Base-by-base conservation (phyloP, 73 alveolate species). In the Tetrahymena thermophila region DNA sequence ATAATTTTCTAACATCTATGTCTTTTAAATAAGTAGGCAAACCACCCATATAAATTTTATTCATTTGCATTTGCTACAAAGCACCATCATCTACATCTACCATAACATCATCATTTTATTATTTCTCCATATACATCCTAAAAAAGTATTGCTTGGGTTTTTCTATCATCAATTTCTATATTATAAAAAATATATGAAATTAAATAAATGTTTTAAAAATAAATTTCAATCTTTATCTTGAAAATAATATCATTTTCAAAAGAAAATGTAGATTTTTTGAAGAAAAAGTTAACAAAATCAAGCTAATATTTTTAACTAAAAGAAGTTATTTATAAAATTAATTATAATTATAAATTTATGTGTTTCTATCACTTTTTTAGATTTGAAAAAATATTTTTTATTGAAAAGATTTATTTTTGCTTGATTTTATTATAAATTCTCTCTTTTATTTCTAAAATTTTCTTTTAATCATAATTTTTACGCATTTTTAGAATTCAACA, bases 1-100 rank as follows among this genome's bases (percentile, higher is more conserved):
- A 98, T 35, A 99, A 94, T 95, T 97, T 98, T 96, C 96, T 97
- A 43, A 98, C 99, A 94, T 99, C 99, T 40, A 94, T 97, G 94
- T 98, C 99, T 44, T 96, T 96, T 96, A 98, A 96, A 55, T 96
- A 96, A 84, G 97, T 85, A 13, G 99, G 99, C 37, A 99, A 95
- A 35, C 98, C 98, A 5, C 99, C 99, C 98, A 99, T 98, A 93
- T 98, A 98, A 56, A 99, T 93, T 96, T 98, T 98, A 96, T 97
- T 98, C 94, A 96, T 98, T 43, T 96, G 95, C 94, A 94, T 97
- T 44, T 96, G 95, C 25, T 95, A 93, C 43, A 85, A 71, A 23
- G 94, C 96, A 10, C 28, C 97, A 43, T 84, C 95, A 93, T 89
- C 83, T 34, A 43, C 85, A 35, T 55, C 96, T 4, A 85, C 97